phyloP scores from a whole-genome alignment of 2,329 filamentous ascomycete species.

The Cryphonectria carpinicola region DNA sequence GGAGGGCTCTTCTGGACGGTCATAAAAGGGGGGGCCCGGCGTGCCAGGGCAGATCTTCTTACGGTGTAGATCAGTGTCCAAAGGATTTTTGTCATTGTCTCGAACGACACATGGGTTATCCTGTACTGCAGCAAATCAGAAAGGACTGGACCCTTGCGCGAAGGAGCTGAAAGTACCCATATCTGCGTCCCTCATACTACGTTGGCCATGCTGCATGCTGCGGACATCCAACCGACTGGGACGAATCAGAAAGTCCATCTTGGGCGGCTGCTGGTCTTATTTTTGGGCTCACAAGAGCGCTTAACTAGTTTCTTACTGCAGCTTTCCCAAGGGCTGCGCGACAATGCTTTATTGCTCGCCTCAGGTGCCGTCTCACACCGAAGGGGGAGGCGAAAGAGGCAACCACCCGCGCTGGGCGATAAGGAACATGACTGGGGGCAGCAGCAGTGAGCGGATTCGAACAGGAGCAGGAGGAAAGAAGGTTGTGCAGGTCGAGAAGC shows the following conservation, averaged over 20 bases:
- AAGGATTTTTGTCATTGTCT: conserved; percentile 2
- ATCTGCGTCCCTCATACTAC: neutral
- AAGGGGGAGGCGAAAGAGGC: neutral
- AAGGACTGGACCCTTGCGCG: neutral
- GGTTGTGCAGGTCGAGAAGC: neutral
- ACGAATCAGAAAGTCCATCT: neutral
- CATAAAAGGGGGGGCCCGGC: neutral
- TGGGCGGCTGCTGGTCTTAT: neutral
- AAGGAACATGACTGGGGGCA: neutral
- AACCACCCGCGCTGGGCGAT: neutral
- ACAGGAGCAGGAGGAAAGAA: neutral
- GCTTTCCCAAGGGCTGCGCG: neutral
- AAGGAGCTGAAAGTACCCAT: conserved; percentile 1
- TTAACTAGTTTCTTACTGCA: conserved; percentile 8
- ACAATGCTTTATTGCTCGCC: neutral
- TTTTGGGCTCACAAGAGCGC: conserved; percentile 2
- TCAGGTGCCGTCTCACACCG: neutral
- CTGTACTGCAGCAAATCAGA: neutral
- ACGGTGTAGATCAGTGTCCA: neutral
- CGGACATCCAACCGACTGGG: neutral
- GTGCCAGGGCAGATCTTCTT: neutral
- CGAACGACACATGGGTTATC: neutral
- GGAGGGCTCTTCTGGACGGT: neutral
- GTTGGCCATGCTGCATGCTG: neutral
- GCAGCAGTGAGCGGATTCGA: neutral